These are phyloP conservation scores for Exophiala sp. DNA, from an alignment of 2,329 filamentous ascomycete species.

Conservation along the genomic window DNA sequence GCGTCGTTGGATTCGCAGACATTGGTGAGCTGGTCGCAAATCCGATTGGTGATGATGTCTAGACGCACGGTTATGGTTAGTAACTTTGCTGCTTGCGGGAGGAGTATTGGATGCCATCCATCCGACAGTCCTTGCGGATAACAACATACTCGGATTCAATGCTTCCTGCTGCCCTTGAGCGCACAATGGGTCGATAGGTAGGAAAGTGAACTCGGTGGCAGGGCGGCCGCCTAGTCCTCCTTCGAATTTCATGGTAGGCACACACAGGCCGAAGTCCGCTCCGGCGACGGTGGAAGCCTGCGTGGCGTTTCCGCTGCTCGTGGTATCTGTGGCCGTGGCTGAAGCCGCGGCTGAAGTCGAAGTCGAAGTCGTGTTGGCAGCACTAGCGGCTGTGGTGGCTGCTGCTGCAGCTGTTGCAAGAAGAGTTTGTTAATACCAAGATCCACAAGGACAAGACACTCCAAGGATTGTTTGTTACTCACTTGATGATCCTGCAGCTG, in stretches of 20 bases:
- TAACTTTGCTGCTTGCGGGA: not conserved
- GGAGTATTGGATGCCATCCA: not conserved
- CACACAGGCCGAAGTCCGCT: constrained; percentile 48
- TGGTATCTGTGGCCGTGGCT: constrained; percentile 19
- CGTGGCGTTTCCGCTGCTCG: constrained; percentile 2
- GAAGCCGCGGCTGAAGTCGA: constrained; percentile 15
- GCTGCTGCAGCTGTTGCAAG: constrained; percentile 6
- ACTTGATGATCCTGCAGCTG: constrained; percentile 2
- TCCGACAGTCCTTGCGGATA: not conserved
- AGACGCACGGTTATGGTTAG: not conserved
- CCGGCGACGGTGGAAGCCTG: constrained; percentile 29
- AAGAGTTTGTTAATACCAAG: not conserved
- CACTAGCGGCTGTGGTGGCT: constrained; percentile 1
- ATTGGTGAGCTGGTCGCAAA: constrained; percentile 64
- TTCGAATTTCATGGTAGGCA: constrained; percentile 52
- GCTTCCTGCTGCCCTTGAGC: constrained; percentile 58
- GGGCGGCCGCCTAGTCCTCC: constrained; percentile 49
- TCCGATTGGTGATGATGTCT: constrained; percentile 67
- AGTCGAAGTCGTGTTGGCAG: not conserved
- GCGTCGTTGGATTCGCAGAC: constrained; percentile 59
- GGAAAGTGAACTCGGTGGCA: constrained; percentile 60
- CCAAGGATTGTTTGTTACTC: not conserved
- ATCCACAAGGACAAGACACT: too few species aligned
- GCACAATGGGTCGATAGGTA: constrained; percentile 57
- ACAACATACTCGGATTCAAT: constrained; percentile 55